Percentiles rank a stretch among this genome's conserved stretches.
phyloP scores from a whole-genome alignment of 1,284 basidiomycete genomes.

The Earliella scabrosa region DNA sequence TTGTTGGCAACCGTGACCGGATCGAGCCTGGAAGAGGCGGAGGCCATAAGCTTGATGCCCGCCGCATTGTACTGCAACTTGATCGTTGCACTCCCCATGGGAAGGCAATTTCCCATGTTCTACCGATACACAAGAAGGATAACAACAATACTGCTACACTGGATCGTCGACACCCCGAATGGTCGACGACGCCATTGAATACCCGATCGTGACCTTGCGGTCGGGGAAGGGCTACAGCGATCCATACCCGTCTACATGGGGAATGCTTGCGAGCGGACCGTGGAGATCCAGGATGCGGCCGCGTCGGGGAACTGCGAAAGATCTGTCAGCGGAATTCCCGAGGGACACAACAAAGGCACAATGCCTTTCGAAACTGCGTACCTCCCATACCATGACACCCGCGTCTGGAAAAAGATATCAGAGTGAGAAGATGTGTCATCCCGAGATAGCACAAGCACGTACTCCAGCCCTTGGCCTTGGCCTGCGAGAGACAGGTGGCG shows the following conservation, averaged over 20 bases:
- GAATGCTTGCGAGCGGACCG: slow-evolving; percentile 46
- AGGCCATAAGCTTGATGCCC: slow-evolving; percentile 52
- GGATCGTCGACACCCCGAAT: too few species aligned
- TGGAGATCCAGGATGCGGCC: slow-evolving; percentile 50
- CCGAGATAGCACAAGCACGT: slow-evolving; percentile 28
- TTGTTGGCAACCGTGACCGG: slow-evolving; percentile 46
- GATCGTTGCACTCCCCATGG: slow-evolving; percentile 22
- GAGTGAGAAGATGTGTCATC: background rate
- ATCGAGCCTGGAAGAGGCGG: slow-evolving; percentile 44
- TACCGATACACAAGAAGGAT: background rate
- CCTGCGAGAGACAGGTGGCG: slow-evolving; percentile 57
- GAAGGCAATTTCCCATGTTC: background rate
- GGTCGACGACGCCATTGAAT: too few species aligned
- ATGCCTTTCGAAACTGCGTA: slow-evolving; percentile 17
- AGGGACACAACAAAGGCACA: background rate
- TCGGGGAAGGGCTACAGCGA: background rate
- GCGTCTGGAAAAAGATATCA: slow-evolving; percentile 40
- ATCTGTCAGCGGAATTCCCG: slow-evolving; percentile 1
- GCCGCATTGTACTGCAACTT: slow-evolving; percentile 49
- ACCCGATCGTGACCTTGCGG: background rate
- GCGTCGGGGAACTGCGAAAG: slow-evolving; percentile 45
- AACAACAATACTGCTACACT: background rate
- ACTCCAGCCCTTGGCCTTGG: slow-evolving; percentile 62
- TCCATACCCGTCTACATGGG: slow-evolving; percentile 26
- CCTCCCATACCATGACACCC: slow-evolving; percentile 49